Evolutionary conservation across 208 protist genomes (phyloP).

Genomic region (Entamoeba dispar): DNA sequence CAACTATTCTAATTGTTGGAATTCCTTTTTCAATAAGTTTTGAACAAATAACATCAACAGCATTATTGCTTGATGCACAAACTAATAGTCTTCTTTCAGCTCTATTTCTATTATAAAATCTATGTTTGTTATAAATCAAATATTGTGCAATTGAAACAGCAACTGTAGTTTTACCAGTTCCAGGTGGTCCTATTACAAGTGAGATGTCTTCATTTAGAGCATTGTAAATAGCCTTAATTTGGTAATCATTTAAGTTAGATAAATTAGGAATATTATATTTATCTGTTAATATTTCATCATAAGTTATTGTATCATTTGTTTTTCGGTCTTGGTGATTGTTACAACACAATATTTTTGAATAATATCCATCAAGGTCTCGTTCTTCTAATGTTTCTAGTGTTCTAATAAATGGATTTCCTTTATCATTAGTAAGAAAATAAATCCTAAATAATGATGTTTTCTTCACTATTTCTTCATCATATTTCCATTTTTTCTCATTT

Average conservation of each 20-base stretch:
- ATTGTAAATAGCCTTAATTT: constrained; percentile 32
- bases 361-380: background rate
- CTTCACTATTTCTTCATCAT: background rate
- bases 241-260: constrained; percentile 64
- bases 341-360: background rate
- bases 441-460: background rate
- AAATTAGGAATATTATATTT: constrained; percentile 26
- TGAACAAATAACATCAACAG: constrained; percentile 78
- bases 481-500: background rate
- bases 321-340: background rate
- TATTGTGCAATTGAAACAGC: background rate
- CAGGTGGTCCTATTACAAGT: constrained; percentile 61
- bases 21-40: constrained; percentile 70
- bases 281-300: background rate
- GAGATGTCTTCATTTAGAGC: background rate
- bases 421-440: background rate
- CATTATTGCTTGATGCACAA: constrained; percentile 77
- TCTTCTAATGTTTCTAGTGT: background rate
- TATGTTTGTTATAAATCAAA: too few relatives aligned
- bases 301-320: background rate
- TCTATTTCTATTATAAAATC: background rate
- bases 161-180: constrained; percentile 42
- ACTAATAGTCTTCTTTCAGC: constrained; percentile 37
- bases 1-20: constrained; percentile 60
- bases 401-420: background rate